These are phyloP conservation scores for Candida krabiensis DNA, from an alignment of 805 yeast species.

Conservation along the genomic window DNA sequence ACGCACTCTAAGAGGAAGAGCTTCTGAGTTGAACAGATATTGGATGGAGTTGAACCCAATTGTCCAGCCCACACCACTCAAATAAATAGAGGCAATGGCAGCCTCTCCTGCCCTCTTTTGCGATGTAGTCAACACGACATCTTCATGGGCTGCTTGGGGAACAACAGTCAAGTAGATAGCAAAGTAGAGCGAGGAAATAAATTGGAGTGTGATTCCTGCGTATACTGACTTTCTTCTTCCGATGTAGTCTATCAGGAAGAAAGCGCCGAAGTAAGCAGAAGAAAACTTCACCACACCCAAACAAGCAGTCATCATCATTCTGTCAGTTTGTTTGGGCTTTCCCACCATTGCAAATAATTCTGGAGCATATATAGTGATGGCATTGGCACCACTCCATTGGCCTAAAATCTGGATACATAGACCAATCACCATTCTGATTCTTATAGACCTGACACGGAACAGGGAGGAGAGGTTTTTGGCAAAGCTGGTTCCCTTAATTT, in stretches of 20 bases:
- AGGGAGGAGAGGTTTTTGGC: slow-evolving; percentile 34
- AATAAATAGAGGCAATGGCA: slow-evolving; percentile 50
- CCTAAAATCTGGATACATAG: slow-evolving; percentile 45
- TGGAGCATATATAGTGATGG: slow-evolving; percentile 57
- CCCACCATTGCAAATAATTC: slow-evolving; percentile 51
- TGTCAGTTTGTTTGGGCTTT: slow-evolving; percentile 37
- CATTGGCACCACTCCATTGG: slow-evolving; percentile 62
- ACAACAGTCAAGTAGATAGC: slow-evolving; percentile 47
- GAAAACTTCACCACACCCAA: slow-evolving; percentile 54
- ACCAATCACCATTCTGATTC: slow-evolving; percentile 47
- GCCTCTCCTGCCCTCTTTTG: slow-evolving; percentile 41
- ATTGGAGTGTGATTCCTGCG: slow-evolving; percentile 47
- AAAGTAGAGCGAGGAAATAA: slow-evolving; percentile 42
- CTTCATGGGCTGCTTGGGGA: slow-evolving; percentile 41
- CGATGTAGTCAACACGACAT: slow-evolving; percentile 30
- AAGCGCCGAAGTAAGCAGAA: slow-evolving; percentile 49
- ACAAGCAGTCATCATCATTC: slow-evolving; percentile 48
- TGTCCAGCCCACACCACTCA: slow-evolving; percentile 58
- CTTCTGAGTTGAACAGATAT: slow-evolving; percentile 54
- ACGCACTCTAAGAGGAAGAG: slow-evolving; percentile 52
- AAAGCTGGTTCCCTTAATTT: slow-evolving; percentile 22
- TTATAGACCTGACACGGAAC: slow-evolving; percentile 37
- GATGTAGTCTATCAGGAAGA: slow-evolving; percentile 52
- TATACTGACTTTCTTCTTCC: slow-evolving; percentile 53
- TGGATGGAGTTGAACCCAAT: slow-evolving; percentile 59